Evolutionary conservation across 176 grass and related monocot genomes (phyloP).

Genomic region (Phoenix roebelenii): DNA sequence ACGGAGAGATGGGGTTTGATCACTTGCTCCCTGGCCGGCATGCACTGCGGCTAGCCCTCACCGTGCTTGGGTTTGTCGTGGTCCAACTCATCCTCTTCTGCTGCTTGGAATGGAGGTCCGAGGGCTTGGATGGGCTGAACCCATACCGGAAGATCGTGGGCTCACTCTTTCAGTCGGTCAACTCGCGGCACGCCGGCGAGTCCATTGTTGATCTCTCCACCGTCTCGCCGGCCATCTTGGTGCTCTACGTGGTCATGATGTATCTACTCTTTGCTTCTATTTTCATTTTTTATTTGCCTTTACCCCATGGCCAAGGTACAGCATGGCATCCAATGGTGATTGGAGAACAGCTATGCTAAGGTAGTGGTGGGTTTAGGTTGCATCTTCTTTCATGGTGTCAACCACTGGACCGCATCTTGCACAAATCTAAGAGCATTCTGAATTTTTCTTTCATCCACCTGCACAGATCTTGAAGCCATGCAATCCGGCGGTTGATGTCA

Average conservation of each 20-base stretch:
- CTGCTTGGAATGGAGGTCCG: slow-evolving; percentile 58
- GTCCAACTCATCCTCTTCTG: slow-evolving; percentile 43
- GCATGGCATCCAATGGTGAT: no score
- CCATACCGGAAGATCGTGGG: slow-evolving; percentile 49
- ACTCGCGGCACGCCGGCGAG: slow-evolving; percentile 70
- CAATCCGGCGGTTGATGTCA: no score
- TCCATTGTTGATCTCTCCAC: slow-evolving; percentile 39
- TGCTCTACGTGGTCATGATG: slow-evolving; percentile 75
- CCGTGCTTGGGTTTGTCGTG: slow-evolving; percentile 25
- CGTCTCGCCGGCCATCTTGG: slow-evolving; percentile 43
- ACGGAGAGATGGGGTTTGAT: slow-evolving; percentile 28
- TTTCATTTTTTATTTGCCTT: background rate
- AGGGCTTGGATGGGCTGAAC: slow-evolving; percentile 33
- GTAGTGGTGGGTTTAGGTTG: no score
- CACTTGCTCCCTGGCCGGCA: slow-evolving; percentile 36
- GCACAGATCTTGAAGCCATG: no score
- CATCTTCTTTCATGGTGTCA: no score
- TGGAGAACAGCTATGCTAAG: no score
- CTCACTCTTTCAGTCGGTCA: slow-evolving; percentile 51
- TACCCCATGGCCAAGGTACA: background rate
- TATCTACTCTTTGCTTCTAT: slow-evolving; percentile 11
- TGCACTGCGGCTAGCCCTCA: slow-evolving; percentile 27
- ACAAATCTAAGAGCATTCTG: no score
- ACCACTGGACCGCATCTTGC: no score
- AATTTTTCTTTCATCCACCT: no score